A percentile compares a stretch with the other conserved stretches of the same genome.
Conservation (phyloP, 1,284 basidiomycete species). For the Ceratobasidium sp. region DNA sequence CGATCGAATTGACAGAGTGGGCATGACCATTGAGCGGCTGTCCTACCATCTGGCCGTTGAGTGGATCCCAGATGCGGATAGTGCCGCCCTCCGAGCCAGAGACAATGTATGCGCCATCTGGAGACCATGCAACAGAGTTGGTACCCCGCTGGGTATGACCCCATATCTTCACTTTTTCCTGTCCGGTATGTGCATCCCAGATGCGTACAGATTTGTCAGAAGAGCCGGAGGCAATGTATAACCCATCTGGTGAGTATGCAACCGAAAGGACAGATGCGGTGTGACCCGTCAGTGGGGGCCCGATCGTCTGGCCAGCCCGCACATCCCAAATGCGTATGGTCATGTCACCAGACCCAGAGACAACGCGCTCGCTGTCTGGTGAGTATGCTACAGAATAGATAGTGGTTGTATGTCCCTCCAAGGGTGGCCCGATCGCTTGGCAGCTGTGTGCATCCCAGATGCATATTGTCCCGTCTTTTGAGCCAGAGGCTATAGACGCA, state of each 20-base stretch:
- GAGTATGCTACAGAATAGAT: constrained; percentile 22
- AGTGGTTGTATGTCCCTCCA: not conserved
- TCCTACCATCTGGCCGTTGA: constrained; percentile 2
- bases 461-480: constrained; percentile 33
- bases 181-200: constrained; percentile 24
- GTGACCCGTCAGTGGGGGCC: constrained; percentile 21
- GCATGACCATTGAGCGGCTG: constrained; percentile 25
- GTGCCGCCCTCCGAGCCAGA: constrained; percentile 65
- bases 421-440: not conserved
- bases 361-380: constrained; percentile 27
- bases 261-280: constrained; percentile 14
- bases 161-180: too few species aligned
- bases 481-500: constrained; percentile 31
- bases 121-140: too few species aligned
- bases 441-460: constrained; percentile 40
- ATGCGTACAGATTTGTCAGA: constrained; percentile 11
- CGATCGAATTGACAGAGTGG: not conserved
- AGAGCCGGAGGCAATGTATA: constrained; percentile 34
- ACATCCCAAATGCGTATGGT: constrained; percentile 38
- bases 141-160: too few species aligned
- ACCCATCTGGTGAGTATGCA: constrained; percentile 36
- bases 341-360: constrained; percentile 12
- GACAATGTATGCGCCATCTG: too few species aligned
- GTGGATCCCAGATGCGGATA: constrained; percentile 81
- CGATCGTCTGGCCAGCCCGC: not conserved